Evolutionary conservation across 169 alveolate species (phyloP), one percentile per base, ranked within the genome.

Genomic region (Babesia ovata): DNA sequence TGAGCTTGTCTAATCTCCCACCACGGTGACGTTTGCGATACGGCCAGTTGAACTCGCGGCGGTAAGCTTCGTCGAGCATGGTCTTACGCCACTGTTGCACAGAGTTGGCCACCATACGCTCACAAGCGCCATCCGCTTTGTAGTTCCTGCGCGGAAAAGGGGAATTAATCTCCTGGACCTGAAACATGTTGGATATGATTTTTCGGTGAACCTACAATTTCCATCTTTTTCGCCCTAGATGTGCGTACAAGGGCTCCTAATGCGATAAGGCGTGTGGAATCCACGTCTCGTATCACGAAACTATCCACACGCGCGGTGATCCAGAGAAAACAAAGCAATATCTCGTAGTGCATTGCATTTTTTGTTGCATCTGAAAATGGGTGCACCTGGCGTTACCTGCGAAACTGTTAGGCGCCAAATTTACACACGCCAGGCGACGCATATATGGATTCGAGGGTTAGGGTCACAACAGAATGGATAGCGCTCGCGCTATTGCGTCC

Each of bases 1-100:
- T 22, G 0, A 72, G 36, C 54, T 57, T 61, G 48, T 82, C 85
- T 33, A 66, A 36, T 44, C 67, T 50, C 19, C 89, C 89, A 16
- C 89, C 89, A 13, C 67, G 60, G 61, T 71, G 85, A 11, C 89
- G 70, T 29, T 82, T 82, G 44, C 89, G 67, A 73, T 70, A 72
- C 9, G 65, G 65, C 77, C 82, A 70, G 26, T 65, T 65, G 39
- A 65, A 63, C 60, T 82, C 85, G 21, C 59, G 53, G 17, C 79
- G 44, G 66, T 71, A 70, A 4, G 63, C 63, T 9, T 22, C 85
- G 57, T 82, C 89, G 0, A 82, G 81, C 58, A 49, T 59, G 49
- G 66, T 36, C 49, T 63, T 58, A 33, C 69, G 48, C 82, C 71
- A 66, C 77, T 79, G 77, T 59, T 58, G 36, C 28, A 79, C 10